Base-by-base conservation (phyloP, 2,329 filamentous ascomycete species). In the Aspergillus persii region DNA sequence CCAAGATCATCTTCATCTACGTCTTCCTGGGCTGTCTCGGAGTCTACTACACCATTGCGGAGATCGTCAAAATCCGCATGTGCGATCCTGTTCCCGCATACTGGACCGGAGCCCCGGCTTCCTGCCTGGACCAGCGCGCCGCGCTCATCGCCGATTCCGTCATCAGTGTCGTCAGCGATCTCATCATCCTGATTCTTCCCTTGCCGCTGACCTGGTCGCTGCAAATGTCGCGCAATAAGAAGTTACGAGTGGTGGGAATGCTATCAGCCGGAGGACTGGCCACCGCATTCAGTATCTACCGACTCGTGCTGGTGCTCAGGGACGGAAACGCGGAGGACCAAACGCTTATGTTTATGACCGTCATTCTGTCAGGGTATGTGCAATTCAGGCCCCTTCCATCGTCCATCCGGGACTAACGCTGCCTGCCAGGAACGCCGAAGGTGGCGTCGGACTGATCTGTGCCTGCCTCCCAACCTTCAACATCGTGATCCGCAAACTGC, bases 161-260 rank as follows among this genome's bases (percentile, higher is more conserved):
- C 26, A 75, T 77, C 52, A 76, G 73, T 59, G 67, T 76, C 26
- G 63, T 76, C 26, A 73, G 70, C 31, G 75, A 77, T 60, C 50
- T 74, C 1, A 70, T 73, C 29, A 76, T 77, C 48, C 67, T 77
- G 3, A 27, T 73, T 6, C 58, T 76, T 12, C 75, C 75, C 0
- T 50, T 77, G 29, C 75, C 75, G 0, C 61, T 77, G 62, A 76
- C 74, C 1, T 74, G 73, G 69, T 73, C 71, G n/a, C 65, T 78
- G 36, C 72, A 77, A 50, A 74, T 77, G 70, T 69, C 70, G 11
- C 63, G 64, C 2, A 71, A 67, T 49, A 71, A 71, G 54, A 77
- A 76, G 59, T 55, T 77, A 11, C 72, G 73, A 4, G 73, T 78
- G 2, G 70, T 74, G 12, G 74, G 71, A 11, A 65, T 77, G 31